Base-by-base conservation (phyloP, 116 monocot species). In the Cymodocea nodosa region DNA sequence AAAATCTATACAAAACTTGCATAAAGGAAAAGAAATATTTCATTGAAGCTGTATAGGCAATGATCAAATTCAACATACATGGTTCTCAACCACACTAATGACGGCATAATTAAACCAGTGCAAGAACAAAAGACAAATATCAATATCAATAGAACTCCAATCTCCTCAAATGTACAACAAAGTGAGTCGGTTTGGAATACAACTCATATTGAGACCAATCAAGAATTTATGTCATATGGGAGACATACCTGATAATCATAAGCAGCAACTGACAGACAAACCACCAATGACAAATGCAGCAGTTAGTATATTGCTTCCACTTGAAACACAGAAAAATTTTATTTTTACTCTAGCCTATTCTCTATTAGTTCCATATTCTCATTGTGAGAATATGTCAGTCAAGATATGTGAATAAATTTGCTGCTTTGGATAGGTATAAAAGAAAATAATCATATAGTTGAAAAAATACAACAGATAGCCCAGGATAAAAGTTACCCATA, bases 221-320 rank as follows among this genome's bases (percentile, higher is more conserved):
- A 23, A 49, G 13, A 16, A 15, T n/a, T 52, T 52, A 23, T 9
- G n/a, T 30, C 66, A 66, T 34, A 5, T 4, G 23, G 49, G 25
- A 55, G 16, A 15, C 50, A 52, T 85, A 81, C 97, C 97, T 97
- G 97, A 82, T 97, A 97, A 75, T 97, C 97, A 79, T 85, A 91
- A 70, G 90, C 87, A 30, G 82, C 73, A 60, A 88, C 52, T 11
- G 70, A 76, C 65, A 97, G 70, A 70, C 3, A 85, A 4, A 73
- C 79, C 81, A 12, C 83, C 87, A 78, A 71, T 56, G 70, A 70
- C 65, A 72, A 76, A 44, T 44, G 1, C 44, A 44, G 8, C 44
- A 44, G 44, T 10, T 44, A 44, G 11, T 8, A 44, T 44, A 44
- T 44, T 44, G 44, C 44, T 44, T 44, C 44, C 5, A 44, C 44